phyloP scores from a whole-genome alignment of 228 moss, liverwort and hornwort genomes.

The Sphagnum magellanicum region DNA sequence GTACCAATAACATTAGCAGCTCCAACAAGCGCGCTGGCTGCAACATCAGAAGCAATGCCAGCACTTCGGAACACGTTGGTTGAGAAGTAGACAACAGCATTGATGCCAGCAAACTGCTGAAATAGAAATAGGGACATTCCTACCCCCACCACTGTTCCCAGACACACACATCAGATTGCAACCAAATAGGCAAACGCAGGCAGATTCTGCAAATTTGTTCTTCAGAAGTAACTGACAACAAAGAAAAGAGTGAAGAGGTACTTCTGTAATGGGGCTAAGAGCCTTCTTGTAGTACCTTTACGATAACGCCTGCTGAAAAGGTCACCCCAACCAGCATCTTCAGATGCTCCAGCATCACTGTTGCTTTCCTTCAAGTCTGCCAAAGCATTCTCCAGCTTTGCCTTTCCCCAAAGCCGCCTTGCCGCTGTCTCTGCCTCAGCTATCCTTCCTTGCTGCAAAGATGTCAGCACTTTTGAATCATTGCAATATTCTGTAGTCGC shows the following conservation, averaged over 20 bases:
- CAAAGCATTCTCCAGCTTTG: slow-evolving; percentile 43
- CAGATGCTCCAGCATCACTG: slow-evolving; percentile 22
- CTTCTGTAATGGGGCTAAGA: not conserved
- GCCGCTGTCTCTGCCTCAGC: slow-evolving; percentile 44
- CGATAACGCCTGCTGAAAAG: slow-evolving; percentile 41
- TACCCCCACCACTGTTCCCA: slow-evolving; percentile 60
- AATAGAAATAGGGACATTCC: slow-evolving; percentile 83
- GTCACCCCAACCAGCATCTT: slow-evolving; percentile 55
- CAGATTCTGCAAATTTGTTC: not conserved
- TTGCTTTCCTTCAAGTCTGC: slow-evolving; percentile 39
- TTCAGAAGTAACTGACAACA: not conserved
- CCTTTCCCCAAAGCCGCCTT: slow-evolving; percentile 51
- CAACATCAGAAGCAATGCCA: slow-evolving; percentile 93
- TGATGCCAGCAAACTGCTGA: slow-evolving; percentile 97
- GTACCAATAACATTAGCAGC: slow-evolving; percentile 89
- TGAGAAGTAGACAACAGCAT: slow-evolving; percentile 96
- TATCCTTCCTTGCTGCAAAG: slow-evolving; percentile 45
- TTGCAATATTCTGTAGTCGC: not conserved
- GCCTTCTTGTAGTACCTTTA: slow-evolving; percentile 31
- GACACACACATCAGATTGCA: slow-evolving; percentile 9
- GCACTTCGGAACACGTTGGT: slow-evolving; percentile 83
- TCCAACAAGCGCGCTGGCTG: slow-evolving; percentile 94
- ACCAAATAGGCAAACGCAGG: not conserved
- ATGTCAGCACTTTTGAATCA: not conserved
- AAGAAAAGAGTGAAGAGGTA: not conserved